These are phyloP conservation scores for Colletotrichum liaoningense DNA, from an alignment of 2,329 filamentous ascomycete genomes.

Conservation along the genomic window DNA sequence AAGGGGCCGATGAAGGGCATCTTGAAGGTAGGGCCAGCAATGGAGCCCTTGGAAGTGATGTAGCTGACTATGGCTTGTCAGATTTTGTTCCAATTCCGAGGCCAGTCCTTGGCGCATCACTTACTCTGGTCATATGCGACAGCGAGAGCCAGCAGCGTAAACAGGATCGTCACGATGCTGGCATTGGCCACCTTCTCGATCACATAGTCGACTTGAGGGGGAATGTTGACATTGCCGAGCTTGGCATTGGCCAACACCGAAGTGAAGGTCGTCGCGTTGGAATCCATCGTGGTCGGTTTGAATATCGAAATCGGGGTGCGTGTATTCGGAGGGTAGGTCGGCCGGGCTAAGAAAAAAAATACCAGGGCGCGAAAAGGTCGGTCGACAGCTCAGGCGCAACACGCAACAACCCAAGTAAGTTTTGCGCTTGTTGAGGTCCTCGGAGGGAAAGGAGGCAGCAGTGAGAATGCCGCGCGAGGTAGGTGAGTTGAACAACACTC, in stretches of 20 bases:
- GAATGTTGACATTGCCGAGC: conserved; percentile 59
- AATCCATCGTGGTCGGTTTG: conserved; percentile 54
- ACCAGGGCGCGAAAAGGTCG: conserved; percentile 14
- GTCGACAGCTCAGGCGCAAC: background rate
- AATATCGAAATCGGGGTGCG: background rate
- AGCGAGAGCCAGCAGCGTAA: conserved; percentile 77
- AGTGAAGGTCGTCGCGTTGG: conserved; percentile 75
- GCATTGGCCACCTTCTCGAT: conserved; percentile 66
- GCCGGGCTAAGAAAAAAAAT: background rate
- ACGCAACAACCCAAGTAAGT: background rate
- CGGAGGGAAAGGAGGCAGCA: background rate
- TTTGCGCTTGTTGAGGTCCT: conserved; percentile 7
- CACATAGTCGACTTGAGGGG: conserved; percentile 66
- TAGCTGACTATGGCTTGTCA: conserved; percentile 71
- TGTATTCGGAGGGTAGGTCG: background rate
- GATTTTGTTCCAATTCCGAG: background rate
- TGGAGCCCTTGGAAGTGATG: conserved; percentile 78
- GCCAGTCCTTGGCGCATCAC: conserved; percentile 47
- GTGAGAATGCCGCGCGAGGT: conserved; percentile 4
- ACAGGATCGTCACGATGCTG: conserved; percentile 68
- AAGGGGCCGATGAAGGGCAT: conserved; percentile 95
- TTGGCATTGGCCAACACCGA: conserved; percentile 75
- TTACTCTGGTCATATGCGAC: conserved; percentile 92
- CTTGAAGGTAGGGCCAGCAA: conserved; percentile 81
- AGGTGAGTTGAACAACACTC: conserved; percentile 23